Conservation (phyloP, 2,329 filamentous ascomycete species). For the Beauveria sp. region DNA sequence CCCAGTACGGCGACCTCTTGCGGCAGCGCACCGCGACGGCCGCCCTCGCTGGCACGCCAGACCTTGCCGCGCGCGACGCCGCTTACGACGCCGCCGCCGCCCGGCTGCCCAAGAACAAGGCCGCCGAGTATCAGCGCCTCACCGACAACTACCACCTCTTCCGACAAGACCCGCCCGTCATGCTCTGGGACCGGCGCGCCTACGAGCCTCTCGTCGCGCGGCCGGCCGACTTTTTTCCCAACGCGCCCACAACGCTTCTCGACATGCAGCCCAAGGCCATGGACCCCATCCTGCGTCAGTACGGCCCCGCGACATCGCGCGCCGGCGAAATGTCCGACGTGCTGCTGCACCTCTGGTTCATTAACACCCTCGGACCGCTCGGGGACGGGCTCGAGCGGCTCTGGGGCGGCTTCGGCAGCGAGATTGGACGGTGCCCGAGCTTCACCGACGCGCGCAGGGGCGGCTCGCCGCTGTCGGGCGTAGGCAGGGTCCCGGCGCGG, state of each 20-base stretch:
- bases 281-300: slow-evolving; percentile 39
- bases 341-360: slow-evolving; percentile 35
- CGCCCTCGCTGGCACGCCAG: slow-evolving; percentile 14
- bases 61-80: slow-evolving; percentile 22
- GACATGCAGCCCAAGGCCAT: slow-evolving; percentile 57
- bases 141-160: slow-evolving; percentile 49
- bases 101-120: slow-evolving; percentile 24
- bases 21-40: slow-evolving; percentile 23
- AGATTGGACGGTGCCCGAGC: slow-evolving; percentile 41
- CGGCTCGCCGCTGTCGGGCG: slow-evolving; percentile 31
- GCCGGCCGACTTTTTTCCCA: slow-evolving; percentile 59
- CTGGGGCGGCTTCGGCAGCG: slow-evolving; percentile 52
- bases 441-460: slow-evolving; percentile 40
- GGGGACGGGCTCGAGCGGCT: slow-evolving; percentile 40
- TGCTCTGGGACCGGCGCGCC: slow-evolving; percentile 62
- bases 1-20: slow-evolving; percentile 25
- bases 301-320: slow-evolving; percentile 31
- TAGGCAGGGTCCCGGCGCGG: slow-evolving; percentile 34
- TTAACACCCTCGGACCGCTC: slow-evolving; percentile 36
- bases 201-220: slow-evolving; percentile 60
- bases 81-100: slow-evolving; percentile 29
- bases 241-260: slow-evolving; percentile 48
- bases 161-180: slow-evolving; percentile 34
- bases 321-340: slow-evolving; percentile 45
- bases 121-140: slow-evolving; percentile 30